A percentile compares a stretch with the other conserved stretches of the same genome.
Conservation (phyloP, 2,329 filamentous ascomycete species). For the Paramyrothecium sp. region DNA sequence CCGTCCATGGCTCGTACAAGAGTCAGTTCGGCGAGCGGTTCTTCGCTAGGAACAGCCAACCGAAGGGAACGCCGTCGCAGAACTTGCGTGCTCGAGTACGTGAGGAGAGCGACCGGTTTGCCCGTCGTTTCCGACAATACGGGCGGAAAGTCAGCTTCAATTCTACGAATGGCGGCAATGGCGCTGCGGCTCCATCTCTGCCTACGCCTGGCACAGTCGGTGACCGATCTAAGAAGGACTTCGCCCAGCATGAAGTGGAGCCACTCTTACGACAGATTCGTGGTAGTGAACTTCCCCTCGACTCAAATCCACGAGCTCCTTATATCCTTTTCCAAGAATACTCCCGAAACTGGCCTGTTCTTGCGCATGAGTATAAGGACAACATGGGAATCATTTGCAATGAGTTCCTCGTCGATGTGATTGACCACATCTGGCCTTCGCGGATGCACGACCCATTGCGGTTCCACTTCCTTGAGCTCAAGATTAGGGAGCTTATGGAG, state of each 20-base stretch:
- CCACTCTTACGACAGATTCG: slow-evolving; percentile 48
- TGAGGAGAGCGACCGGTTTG: slow-evolving; percentile 51
- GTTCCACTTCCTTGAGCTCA: slow-evolving; percentile 45
- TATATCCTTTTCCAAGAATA: slow-evolving; percentile 55
- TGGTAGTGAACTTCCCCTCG: slow-evolving; percentile 51
- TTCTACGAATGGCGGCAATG: slow-evolving; percentile 12
- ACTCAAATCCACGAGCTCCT: slow-evolving; percentile 50
- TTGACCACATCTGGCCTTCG: slow-evolving; percentile 48
- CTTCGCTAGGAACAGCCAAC: slow-evolving; percentile 47
- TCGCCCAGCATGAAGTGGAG: slow-evolving; percentile 47
- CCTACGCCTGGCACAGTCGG: slow-evolving; percentile 28
- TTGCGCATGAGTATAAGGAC: slow-evolving; percentile 53
- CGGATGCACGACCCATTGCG: slow-evolving; percentile 51
- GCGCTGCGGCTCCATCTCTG: slow-evolving; percentile 14
- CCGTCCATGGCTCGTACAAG: slow-evolving; percentile 55
- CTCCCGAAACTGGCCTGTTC: slow-evolving; percentile 49
- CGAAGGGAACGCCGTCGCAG: slow-evolving; percentile 49
- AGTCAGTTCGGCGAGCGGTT: slow-evolving; percentile 51
- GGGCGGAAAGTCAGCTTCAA: slow-evolving; percentile 48
- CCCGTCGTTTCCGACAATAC: slow-evolving; percentile 45
- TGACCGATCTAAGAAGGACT: slow-evolving; percentile 43
- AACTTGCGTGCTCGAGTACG: slow-evolving; percentile 50
- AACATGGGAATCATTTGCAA: slow-evolving; percentile 53
- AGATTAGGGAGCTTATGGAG: slow-evolving; percentile 46
- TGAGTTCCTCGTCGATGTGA: slow-evolving; percentile 50